Evolutionary conservation across 2,329 filamentous ascomycete species (phyloP), one percentile per base, ranked within the genome.

Genomic region (Coniochaeta sp.): DNA sequence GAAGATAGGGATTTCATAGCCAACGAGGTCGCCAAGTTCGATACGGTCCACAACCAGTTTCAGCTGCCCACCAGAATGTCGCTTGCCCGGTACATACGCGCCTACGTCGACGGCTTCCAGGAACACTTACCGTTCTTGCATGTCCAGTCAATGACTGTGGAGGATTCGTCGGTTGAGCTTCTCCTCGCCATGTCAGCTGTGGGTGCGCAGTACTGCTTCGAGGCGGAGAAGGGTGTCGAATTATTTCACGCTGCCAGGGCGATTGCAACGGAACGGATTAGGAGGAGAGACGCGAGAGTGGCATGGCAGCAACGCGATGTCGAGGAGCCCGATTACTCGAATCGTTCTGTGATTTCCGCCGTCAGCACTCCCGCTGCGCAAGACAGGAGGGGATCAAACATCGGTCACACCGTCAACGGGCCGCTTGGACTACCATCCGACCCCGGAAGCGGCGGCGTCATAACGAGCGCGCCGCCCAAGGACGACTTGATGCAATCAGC

Each of bases 121-220:
- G 60, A 65, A 0, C 67, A 71, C 27, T 66, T 71, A 62, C 61
- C 64, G 1, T 71, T 71, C 48, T 66, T 71, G 6, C 68, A 71
- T 54, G 53, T 59, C 2, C 65, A 59, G 0, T 70, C 67, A 0
- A 68, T 65, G 63, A 55, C 58, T 7, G 50, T 69, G 5, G 55
- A 56, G 1, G 65, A 68, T 1, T 58, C 60, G 13, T 60, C 68
- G 0, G 51, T 65, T 0, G 68, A 71, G 30, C 49, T 71, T 1
- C 52, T 70, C 0, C 54, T 69, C 7, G 64, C 61, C 0, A 61
- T 71, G 5, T 58, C 63, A 1, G 60, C 67, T 0, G 58, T 71
- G 3, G 67, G 67, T 0, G 67, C 68, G 0, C 68, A 71, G 55
- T 70, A 70, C 50, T 67, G 67, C 18, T 69, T 70, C 24, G 68